These are phyloP conservation scores for Penicillium sumatraense DNA, from an alignment of 2,329 filamentous ascomycete genomes.

Conservation along the genomic window DNA sequence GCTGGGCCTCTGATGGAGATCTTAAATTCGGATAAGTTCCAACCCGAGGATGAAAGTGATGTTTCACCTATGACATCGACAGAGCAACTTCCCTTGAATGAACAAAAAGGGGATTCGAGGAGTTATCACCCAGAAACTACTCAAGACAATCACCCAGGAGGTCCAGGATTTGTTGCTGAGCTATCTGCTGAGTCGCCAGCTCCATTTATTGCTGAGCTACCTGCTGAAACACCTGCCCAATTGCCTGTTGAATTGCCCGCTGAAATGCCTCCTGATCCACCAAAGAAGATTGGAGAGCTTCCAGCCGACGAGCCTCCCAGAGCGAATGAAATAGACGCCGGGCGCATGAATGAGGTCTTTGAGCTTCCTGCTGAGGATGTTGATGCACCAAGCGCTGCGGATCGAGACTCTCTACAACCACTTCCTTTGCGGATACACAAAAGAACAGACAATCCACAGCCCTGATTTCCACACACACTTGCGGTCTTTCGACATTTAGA, in stretches of 20 bases:
- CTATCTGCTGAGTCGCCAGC: not conserved
- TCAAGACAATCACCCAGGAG: not conserved
- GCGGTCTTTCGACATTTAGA: no score
- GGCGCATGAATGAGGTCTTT: not conserved
- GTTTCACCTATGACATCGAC: not conserved
- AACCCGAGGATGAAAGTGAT: not conserved
- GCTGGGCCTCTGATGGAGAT: constrained; percentile 82
- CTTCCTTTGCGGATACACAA: not conserved
- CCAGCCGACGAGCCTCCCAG: not conserved
- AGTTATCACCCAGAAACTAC: not conserved
- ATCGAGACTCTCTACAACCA: not conserved
- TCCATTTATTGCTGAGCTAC: not conserved
- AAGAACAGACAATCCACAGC: not conserved
- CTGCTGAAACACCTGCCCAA: not conserved
- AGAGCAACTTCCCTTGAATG: not conserved
- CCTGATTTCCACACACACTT: no score
- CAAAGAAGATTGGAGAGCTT: not conserved
- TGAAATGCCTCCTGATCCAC: not conserved
- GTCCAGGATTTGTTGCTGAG: not conserved
- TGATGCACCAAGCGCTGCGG: not conserved
- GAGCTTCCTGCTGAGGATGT: not conserved
- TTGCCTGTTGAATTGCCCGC: not conserved
- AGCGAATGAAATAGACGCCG: not conserved
- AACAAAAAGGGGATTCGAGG: not conserved
- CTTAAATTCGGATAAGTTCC: constrained; percentile 60